Evolutionary conservation across 139 green algal species (phyloP).

Genomic region (Desmodesmus armatus): DNA sequence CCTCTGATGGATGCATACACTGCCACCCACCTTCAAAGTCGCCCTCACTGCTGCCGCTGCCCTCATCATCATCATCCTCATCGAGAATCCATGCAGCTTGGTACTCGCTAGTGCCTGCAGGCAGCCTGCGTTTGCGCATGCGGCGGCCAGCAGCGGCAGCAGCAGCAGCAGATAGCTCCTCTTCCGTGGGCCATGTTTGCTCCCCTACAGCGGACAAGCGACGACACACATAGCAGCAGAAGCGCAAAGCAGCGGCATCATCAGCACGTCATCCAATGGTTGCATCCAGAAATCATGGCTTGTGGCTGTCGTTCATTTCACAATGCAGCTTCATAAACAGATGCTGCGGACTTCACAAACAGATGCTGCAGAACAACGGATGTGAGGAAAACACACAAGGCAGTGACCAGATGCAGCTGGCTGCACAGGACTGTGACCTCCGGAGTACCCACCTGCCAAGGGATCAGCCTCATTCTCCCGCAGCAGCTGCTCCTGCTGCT

Average conservation of each 20-base stretch:
- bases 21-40: slow-evolving; percentile 42
- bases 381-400: too few species aligned
- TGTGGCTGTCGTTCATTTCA: too few species aligned
- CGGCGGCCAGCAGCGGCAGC: slow-evolving; percentile 39
- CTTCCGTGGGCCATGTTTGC: slow-evolving; percentile 95
- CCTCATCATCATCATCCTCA: slow-evolving; percentile 53
- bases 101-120: slow-evolving; percentile 91
- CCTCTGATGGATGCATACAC: too few species aligned
- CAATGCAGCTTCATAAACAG: too few species aligned
- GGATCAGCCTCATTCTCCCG: slow-evolving; percentile 77
- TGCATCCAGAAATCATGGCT: too few species aligned
- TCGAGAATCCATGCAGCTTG: slow-evolving; percentile 95
- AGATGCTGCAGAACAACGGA: too few species aligned
- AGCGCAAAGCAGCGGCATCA: background rate
- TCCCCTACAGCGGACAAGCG: slow-evolving; percentile 56
- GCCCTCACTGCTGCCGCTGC: slow-evolving; percentile 26
- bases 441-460: slow-evolving; percentile 23
- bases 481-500: slow-evolving; percentile 65
- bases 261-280: too few species aligned
- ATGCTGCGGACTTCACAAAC: too few species aligned
- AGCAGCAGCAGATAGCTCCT: slow-evolving; percentile 71
- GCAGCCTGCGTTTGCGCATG: slow-evolving; percentile 46
- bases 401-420: too few species aligned
- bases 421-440: too few species aligned
- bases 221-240: background rate